Base-by-base conservation (phyloP, 305 asterid genomes). In the Plantago rigida region DNA sequence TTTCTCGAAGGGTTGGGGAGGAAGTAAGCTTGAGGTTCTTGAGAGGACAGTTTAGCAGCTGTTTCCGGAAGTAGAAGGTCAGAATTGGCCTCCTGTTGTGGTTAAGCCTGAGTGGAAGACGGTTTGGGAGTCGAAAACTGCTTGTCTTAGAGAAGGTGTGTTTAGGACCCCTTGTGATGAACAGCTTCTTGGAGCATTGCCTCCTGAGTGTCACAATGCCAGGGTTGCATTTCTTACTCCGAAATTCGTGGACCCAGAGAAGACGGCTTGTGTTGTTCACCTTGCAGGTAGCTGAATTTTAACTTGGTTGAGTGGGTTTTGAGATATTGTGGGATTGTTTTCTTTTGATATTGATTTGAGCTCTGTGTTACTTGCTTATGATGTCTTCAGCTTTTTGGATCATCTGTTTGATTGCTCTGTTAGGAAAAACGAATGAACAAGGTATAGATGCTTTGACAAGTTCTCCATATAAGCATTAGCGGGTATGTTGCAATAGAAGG, bases 1-100 rank as follows among this genome's bases (percentile, higher is more conserved):
- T 68, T 88, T 89, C 58, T 86, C 95, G 0, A 67, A 86, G 73
- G 99, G 96, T 9, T 92, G 97, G 99, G 99, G 99, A 22, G 99
- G 99, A 10, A 58, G 78, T 44, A 78, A 84, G 86, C 97, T 92
- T 71, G 97, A 71, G 69, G 91, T 86, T 69, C 49, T 88, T 64
- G 97, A 92, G 71, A 84, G 81, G 59, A 77, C 83, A 90, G 81
- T 84, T 47, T 89, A 79, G 12, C 89, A 84, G 63, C 68, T 89
- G 68, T 88, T 84, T 73, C 96, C 94, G 13, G 78, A 74, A 66
- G 57, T 84, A 15, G 95, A 83, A 72, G 87, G 87, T 13, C 77
- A 75, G 66, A 82, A 80, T 45, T 87, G 94, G 95, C 93, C 96
- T 64, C 97, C 99, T 0, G 50, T 75, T 51, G 47, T 70, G 60